These are phyloP conservation scores for Macrocybe gigantea DNA, from an alignment of 768 basidiomycete genomes.

Conservation along the genomic window DNA sequence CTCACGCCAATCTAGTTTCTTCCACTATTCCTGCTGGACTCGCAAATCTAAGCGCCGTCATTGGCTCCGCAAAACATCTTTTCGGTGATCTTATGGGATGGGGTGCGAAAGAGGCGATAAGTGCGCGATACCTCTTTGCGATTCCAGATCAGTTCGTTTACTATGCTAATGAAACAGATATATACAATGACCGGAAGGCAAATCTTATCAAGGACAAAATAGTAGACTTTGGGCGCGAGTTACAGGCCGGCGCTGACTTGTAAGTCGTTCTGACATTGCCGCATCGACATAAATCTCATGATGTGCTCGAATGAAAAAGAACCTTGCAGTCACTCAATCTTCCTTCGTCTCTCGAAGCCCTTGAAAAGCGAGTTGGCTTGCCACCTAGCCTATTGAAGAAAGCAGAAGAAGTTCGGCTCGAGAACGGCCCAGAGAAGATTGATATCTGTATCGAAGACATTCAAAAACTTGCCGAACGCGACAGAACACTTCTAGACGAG, in stretches of 20 bases:
- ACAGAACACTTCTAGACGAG: conserved; percentile 66
- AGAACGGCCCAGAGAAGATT: conserved; percentile 71
- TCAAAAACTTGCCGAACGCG: conserved; percentile 54
- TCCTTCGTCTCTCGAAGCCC: conserved; percentile 80
- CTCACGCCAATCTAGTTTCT: conserved; percentile 61
- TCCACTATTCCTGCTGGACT: conserved; percentile 51
- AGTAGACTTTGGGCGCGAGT: conserved; percentile 47
- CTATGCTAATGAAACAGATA: conserved; percentile 38
- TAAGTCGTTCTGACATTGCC: conserved; percentile 24
- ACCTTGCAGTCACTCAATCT: conserved; percentile 67
- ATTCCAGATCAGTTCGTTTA: not conserved
- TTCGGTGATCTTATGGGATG: conserved; percentile 77
- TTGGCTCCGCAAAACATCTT: conserved; percentile 51
- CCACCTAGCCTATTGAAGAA: conserved; percentile 84
- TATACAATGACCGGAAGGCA: conserved; percentile 81
- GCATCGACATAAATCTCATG: not conserved
- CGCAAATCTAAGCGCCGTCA: conserved; percentile 46
- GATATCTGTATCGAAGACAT: conserved; percentile 71
- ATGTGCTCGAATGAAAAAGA: conserved; percentile 27
- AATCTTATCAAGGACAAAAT: conserved; percentile 68
- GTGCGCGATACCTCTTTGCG: conserved; percentile 34
- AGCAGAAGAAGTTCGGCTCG: conserved; percentile 76
- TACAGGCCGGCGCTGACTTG: conserved; percentile 60
- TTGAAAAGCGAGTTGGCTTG: conserved; percentile 81
- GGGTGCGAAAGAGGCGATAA: conserved; percentile 86